These are phyloP conservation scores for Tolypocladium sp. DNA, from an alignment of 2,329 filamentous ascomycete species.

Conservation along the genomic window DNA sequence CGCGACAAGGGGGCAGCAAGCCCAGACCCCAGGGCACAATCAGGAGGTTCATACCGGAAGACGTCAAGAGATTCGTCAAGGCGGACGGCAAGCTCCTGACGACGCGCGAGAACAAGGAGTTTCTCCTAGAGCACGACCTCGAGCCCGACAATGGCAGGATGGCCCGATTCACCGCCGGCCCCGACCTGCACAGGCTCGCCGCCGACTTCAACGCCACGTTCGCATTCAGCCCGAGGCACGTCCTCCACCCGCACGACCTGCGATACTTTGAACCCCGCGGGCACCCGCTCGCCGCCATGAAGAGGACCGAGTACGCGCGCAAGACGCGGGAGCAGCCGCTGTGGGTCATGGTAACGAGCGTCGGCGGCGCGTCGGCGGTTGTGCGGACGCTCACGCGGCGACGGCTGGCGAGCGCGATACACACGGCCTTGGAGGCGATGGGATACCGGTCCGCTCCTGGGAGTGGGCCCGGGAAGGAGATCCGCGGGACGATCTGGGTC, in stretches of 20 bases:
- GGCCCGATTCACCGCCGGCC: slow-evolving; percentile 3
- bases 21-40: background rate
- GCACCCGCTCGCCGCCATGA: slow-evolving; percentile 18
- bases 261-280: slow-evolving; percentile 21
- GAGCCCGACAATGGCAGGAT: slow-evolving; percentile 14
- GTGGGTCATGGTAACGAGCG: slow-evolving; percentile 19
- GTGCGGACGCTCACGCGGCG: slow-evolving; percentile 15
- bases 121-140: slow-evolving; percentile 14
- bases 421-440: slow-evolving; percentile 14
- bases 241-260: slow-evolving; percentile 22
- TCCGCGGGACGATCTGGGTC: slow-evolving; percentile 17
- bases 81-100: slow-evolving; percentile 16
- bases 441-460: slow-evolving; percentile 11
- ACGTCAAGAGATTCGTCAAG: slow-evolving; percentile 10
- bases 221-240: slow-evolving; percentile 16
- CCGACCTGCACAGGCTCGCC: slow-evolving; percentile 5
- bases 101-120: slow-evolving; percentile 16
- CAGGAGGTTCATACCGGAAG: slow-evolving; percentile 11
- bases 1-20: background rate
- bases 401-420: slow-evolving; percentile 17
- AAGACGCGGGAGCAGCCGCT: slow-evolving; percentile 17
- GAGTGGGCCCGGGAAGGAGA: slow-evolving; percentile 2
- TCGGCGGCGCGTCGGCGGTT: slow-evolving; percentile 8
- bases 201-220: slow-evolving; percentile 13
- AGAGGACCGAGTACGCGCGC: slow-evolving; percentile 16